A percentile compares a stretch with the other conserved stretches of the same genome.
These are phyloP conservation scores for Kwoniella newhampshirensis DNA, from an alignment of 768 basidiomycete species.

Conservation along the genomic window DNA sequence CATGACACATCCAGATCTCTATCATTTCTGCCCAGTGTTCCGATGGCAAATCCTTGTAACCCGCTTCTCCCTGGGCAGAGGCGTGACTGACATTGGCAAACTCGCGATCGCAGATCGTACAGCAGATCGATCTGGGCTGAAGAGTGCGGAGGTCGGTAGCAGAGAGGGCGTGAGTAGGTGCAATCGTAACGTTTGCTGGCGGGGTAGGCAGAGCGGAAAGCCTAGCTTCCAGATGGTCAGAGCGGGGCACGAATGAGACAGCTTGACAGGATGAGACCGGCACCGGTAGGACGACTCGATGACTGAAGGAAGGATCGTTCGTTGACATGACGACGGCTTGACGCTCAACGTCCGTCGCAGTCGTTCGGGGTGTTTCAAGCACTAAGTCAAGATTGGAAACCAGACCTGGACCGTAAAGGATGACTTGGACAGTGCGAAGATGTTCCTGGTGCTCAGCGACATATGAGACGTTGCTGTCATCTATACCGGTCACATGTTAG, in stretches of 20 bases:
- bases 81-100: slow-evolving; percentile 11
- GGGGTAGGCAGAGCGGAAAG: slow-evolving; percentile 28
- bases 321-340: slow-evolving; percentile 24
- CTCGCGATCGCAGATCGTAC: slow-evolving; percentile 37
- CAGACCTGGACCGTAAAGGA: slow-evolving; percentile 57
- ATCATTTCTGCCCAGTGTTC: slow-evolving; percentile 97
- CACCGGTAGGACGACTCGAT: slow-evolving; percentile 28
- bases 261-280: slow-evolving; percentile 24
- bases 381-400: slow-evolving; percentile 20
- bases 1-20: slow-evolving; percentile 97
- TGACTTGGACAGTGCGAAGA: slow-evolving; percentile 73
- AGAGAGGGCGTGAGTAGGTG: slow-evolving; percentile 34
- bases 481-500: slow-evolving; percentile 12
- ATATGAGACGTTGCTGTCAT: slow-evolving; percentile 56
- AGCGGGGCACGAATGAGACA: slow-evolving; percentile 18
- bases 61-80: slow-evolving; percentile 15
- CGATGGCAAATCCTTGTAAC: slow-evolving; percentile 83
- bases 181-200: slow-evolving; percentile 2
- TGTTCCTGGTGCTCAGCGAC: slow-evolving; percentile 82
- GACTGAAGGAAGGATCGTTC: slow-evolving; percentile 8
- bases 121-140: slow-evolving; percentile 28
- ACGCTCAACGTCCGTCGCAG: background rate
- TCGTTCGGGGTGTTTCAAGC: slow-evolving; percentile 6
- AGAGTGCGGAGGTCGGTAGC: slow-evolving; percentile 31
- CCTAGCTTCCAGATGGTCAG: slow-evolving; percentile 33